Base-by-base conservation (phyloP, 106 monocot species). In the Allium sativum region DNA sequence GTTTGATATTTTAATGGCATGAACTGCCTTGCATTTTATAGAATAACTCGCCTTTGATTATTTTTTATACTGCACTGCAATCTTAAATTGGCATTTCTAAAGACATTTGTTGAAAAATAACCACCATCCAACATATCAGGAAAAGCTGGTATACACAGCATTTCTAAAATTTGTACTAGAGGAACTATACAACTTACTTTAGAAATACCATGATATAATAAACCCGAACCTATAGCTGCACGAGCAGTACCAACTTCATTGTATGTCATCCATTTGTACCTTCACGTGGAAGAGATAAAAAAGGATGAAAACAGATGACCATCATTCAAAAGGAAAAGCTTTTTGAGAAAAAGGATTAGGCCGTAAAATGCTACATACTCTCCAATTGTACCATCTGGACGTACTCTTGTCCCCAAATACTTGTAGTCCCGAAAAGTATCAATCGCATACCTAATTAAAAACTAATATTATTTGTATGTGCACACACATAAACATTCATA, bases 261-360 rank as follows among this genome's bases (percentile, higher is more conserved):
- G 76, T 85, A 98, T 58, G 98, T 92, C 84, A 85, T 82, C 98
- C 98, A 98, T 73, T 82, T 98, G 70, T 98, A 98, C 70, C 98
- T 98, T 74, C 64, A 42, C 44, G 42, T 45, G 12, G 46, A 15
- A 61, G 31, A 65, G 12, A 41, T 12, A 47, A 21, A n/a, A 31
- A 31, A 31, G 31, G 31, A 31, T 31, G 5, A 43, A 58, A 51
- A 62, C 45, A 40, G 5, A 64, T 48, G 45, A 11, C 8, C 1
- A 58, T 11, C 7, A 21, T 22, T 9, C 64, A 21, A 15, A 70
- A 19, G 16, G 10, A 53, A 14, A 17, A 66, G 17, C 0, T 52
- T 42, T 17, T 10, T 8, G 10, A 43, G 12, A 9, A 50, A 54
- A 10, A 40, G 10, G 19, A 17, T 15, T 15, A 56, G 8, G 16